Evolutionary conservation across 1,284 basidiomycete species (phyloP), one percentile per base, ranked within the genome.

Genomic region (Trichosporon asahii): DNA sequence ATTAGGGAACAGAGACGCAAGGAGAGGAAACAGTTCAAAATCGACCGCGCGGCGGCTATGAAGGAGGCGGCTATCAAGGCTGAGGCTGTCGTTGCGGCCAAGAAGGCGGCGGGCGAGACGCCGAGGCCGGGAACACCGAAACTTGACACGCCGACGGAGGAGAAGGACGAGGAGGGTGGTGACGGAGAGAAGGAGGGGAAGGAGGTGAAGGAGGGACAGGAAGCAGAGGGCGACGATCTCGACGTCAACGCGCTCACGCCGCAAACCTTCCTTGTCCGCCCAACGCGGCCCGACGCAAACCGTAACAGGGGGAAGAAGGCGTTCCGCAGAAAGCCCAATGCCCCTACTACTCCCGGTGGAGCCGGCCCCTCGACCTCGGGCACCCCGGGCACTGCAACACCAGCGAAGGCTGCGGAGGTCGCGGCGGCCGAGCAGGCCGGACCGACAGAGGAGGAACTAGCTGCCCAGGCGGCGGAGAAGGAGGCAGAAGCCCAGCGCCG

Each of bases 1-100:
- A 85, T 96, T 66, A 91, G 93, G 18, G 92, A 92, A 64, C 89
- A 89, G 78, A 89, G 95, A 31, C 86, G 95, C 64, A 87, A 89
- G 46, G 93, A 95, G 76, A 89, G 95, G 60, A 90, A 90, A 76
- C 90, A 93, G 76, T 95, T 95, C 86, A 98, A 98, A 83, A 86
- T 91, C 49, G 94, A 96, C 79, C 89, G 95, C 76, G 84, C 84
- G 37, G 74, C 78, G 63, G 82, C 83, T 1, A 82, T 84, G 76
- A 76, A 83, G 46, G 77, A 80, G 18, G 83, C 83, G 12, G 82
- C 82, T 15, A 80, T 80, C 67, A 77, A 80, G n/a, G 82, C 83
- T 7, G 84, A 85, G 71, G 80, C 79, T 2, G 77, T 85, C 15
- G 71, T 84, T 12, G 77, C 78, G 0, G 70, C 74, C 4, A 74